Conservation (phyloP, 2,329 filamentous ascomycete species). For the Colletotrichum plurivorum region DNA sequence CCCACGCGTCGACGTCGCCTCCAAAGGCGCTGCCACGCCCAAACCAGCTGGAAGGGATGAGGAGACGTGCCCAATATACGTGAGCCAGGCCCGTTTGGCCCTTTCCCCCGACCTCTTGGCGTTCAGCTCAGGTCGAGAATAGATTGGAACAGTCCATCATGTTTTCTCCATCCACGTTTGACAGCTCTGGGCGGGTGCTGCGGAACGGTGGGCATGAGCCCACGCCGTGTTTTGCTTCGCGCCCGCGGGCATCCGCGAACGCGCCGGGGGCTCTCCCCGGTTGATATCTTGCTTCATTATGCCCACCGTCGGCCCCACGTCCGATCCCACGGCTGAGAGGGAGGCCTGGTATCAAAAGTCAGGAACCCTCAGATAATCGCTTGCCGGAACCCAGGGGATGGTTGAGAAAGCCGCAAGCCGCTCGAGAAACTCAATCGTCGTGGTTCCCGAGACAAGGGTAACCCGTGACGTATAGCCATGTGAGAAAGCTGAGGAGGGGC, state of each 20-base stretch:
- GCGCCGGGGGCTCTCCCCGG: neutral
- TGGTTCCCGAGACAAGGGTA: slow-evolving; percentile 21
- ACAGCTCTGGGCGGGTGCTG: slow-evolving; percentile 15
- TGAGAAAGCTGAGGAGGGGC: slow-evolving; percentile 2
- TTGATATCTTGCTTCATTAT: neutral
- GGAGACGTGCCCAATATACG: neutral
- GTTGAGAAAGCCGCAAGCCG: neutral
- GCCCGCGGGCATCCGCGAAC: neutral
- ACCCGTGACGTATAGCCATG: slow-evolving; percentile 24
- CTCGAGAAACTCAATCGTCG: slow-evolving; percentile 10
- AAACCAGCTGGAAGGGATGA: slow-evolving; percentile 7
- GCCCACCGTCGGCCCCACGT: slow-evolving; percentile 2
- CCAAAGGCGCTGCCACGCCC: neutral
- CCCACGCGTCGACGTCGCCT: slow-evolving; percentile 6
- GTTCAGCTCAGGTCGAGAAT: slow-evolving; percentile 16
- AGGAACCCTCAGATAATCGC: neutral
- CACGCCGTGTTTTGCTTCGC: neutral
- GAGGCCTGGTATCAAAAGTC: neutral
- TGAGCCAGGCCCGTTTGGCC: slow-evolving; percentile 9
- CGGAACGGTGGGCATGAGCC: slow-evolving; percentile 1
- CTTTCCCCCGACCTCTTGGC: slow-evolving; percentile 24
- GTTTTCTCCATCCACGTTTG: slow-evolving; percentile 10
- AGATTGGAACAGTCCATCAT: slow-evolving; percentile 11
- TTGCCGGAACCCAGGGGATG: slow-evolving; percentile 3
- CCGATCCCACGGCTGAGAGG: slow-evolving; percentile 7